Percentiles rank a stretch among this genome's conserved stretches.
Evolutionary conservation across 345 rosid genomes (phyloP).

Genomic region (Jatropha curcas): DNA sequence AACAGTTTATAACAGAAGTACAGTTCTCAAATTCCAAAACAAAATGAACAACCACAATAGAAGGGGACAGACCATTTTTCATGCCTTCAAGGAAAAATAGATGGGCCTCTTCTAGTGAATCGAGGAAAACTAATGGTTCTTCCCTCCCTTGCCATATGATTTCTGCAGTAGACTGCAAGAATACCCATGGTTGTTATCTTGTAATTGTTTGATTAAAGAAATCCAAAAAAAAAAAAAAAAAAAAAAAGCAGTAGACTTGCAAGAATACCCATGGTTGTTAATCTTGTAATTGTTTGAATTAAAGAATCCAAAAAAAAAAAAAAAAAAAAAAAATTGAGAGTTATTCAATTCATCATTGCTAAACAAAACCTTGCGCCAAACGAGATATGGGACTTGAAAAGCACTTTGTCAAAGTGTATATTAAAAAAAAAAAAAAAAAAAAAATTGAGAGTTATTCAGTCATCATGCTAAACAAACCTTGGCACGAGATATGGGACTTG

Average conservation of each 20-base stretch:
- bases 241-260: no score
- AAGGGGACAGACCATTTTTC: conserved; percentile 59
- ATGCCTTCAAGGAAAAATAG: conserved; percentile 66
- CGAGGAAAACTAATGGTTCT: conserved; percentile 55
- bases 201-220: not conserved
- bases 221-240: no score
- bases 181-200: conserved; percentile 1
- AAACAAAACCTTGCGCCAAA: no score
- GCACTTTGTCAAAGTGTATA: no score
- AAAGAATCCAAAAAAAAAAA: no score
- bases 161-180: conserved; percentile 58
- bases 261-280: no score
- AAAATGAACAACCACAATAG: not conserved
- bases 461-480: conserved; percentile 38
- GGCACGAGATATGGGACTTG: conserved; percentile 66
- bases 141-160: conserved; percentile 62
- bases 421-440: not conserved
- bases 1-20: not conserved
- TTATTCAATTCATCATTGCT: no score
- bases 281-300: no score
- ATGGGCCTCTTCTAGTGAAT: conserved; percentile 65
- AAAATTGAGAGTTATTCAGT: not conserved
- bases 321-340: no score
- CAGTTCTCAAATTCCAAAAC: not conserved
- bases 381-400: no score